Percentiles rank a stretch among this genome's conserved stretches.
Conservation (phyloP, 1,139 yeast genomes). For the Suhomyces chickasaworum region DNA sequence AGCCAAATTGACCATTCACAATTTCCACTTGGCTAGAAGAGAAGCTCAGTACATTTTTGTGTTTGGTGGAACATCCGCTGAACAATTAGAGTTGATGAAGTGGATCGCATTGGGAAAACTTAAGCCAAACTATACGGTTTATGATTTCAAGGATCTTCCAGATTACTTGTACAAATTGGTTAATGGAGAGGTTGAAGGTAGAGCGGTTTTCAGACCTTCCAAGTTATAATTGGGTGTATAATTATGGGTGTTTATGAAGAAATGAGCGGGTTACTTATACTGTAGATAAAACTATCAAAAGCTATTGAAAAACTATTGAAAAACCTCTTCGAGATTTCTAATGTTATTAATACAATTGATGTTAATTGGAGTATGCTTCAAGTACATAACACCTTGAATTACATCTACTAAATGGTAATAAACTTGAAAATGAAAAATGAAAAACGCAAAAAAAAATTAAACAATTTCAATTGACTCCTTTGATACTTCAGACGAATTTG, state of each 20-base stretch:
- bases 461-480: too few relatives aligned
- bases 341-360: too few relatives aligned
- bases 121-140: slow-evolving; percentile 38
- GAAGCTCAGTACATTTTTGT: slow-evolving; percentile 45
- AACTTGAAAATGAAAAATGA: too few relatives aligned
- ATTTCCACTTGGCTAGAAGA: slow-evolving; percentile 42
- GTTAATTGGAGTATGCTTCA: too few relatives aligned
- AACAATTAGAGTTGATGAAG: slow-evolving; percentile 47
- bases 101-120: slow-evolving; percentile 47
- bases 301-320: too few relatives aligned
- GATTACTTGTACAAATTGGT: slow-evolving; percentile 37
- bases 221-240: slow-evolving; percentile 17
- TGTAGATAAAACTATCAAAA: background rate
- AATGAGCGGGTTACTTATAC: background rate
- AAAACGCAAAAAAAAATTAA: too few relatives aligned
- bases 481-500: too few relatives aligned
- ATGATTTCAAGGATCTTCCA: slow-evolving; percentile 40
- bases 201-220: slow-evolving; percentile 46
- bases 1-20: slow-evolving; percentile 32
- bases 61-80: slow-evolving; percentile 51
- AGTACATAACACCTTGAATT: too few relatives aligned
- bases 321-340: too few relatives aligned
- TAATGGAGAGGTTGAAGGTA: slow-evolving; percentile 44
- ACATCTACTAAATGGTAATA: too few relatives aligned
- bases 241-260: slow-evolving; percentile 1